phyloP scores from a whole-genome alignment of 305 asterid species.

The Fraxinus baroniana region DNA sequence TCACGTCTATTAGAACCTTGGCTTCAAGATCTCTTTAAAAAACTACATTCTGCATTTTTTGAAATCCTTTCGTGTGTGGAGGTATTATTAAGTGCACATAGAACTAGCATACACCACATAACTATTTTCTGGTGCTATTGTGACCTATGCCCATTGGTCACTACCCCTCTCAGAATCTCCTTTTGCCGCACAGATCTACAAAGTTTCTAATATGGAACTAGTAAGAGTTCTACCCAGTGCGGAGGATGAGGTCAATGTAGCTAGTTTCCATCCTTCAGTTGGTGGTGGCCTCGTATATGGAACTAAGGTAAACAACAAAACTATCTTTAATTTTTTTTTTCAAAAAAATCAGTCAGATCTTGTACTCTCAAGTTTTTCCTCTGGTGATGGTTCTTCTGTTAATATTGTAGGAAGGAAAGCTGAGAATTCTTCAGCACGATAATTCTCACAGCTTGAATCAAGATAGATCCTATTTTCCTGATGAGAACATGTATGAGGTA shows the following conservation, averaged over 20 bases:
- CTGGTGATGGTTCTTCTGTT: conserved; percentile 14
- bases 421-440: conserved; percentile 82
- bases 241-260: conserved; percentile 97
- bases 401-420: conserved; percentile 80
- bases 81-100: conserved; percentile 3
- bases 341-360: not conserved
- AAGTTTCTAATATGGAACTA: conserved; percentile 95
- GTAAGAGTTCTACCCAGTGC: conserved; percentile 96
- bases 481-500: conserved; percentile 85
- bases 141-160: conserved; percentile 1
- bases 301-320: conserved; percentile 61
- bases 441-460: conserved; percentile 51
- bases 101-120: not conserved
- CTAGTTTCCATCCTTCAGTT: conserved; percentile 93
- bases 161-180: conserved; percentile 15
- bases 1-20: not conserved
- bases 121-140: not conserved
- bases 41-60: not conserved
- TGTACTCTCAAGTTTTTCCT: not conserved
- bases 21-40: conserved; percentile 9
- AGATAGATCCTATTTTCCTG: conserved; percentile 48
- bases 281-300: conserved; percentile 99
- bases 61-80: not conserved
- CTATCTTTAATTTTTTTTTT: not conserved
- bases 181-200: conserved; percentile 56